Percentiles rank a stretch among this genome's conserved stretches.
These are phyloP conservation scores for Pichia membranifaciens DNA, from an alignment of 805 yeast species.

Conservation along the genomic window DNA sequence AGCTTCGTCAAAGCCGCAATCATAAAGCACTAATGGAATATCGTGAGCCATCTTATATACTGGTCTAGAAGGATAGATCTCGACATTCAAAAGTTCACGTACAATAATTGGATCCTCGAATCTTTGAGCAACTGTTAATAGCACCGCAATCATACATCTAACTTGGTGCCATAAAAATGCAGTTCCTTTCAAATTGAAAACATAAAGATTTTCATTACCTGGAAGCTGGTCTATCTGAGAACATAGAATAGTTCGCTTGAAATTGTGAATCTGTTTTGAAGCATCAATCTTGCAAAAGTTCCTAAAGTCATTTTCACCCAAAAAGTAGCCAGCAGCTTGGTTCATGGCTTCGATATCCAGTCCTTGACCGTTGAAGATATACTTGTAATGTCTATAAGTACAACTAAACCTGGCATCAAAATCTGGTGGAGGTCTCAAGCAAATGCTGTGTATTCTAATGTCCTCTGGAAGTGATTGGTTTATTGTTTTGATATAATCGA, in stretches of 20 bases:
- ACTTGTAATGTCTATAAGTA: conserved; percentile 75
- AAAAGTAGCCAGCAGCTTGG: conserved; percentile 53
- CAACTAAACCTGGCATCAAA: conserved; percentile 96
- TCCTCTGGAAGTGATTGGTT: conserved; percentile 78
- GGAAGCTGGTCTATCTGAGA: conserved; percentile 21
- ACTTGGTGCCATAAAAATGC: conserved; percentile 99
- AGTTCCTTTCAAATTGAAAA: conserved; percentile 74
- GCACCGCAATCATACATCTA: conserved; percentile 84
- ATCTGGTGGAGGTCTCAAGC: conserved; percentile 72
- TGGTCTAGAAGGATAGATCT: conserved; percentile 60
- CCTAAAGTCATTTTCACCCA: conserved; percentile 85
- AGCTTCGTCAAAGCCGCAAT: conserved; percentile 59
- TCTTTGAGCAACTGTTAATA: conserved; percentile 75
- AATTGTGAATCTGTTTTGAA: conserved; percentile 83
- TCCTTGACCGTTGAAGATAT: conserved; percentile 55
- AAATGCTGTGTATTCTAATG: conserved; percentile 73
- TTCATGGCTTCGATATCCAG: conserved; percentile 65
- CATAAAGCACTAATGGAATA: conserved; percentile 77
- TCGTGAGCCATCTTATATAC: conserved; percentile 86
- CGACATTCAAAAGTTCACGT: conserved; percentile 51
- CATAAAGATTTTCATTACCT: conserved; percentile 40
- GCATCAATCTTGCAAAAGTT: conserved; percentile 95
- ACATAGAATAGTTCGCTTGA: conserved; percentile 52
- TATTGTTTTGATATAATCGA: conserved; percentile 69
- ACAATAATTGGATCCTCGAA: conserved; percentile 60